Base-by-base conservation (phyloP, 1,139 yeast species). In the Suzukiozyma palmioleophila region DNA sequence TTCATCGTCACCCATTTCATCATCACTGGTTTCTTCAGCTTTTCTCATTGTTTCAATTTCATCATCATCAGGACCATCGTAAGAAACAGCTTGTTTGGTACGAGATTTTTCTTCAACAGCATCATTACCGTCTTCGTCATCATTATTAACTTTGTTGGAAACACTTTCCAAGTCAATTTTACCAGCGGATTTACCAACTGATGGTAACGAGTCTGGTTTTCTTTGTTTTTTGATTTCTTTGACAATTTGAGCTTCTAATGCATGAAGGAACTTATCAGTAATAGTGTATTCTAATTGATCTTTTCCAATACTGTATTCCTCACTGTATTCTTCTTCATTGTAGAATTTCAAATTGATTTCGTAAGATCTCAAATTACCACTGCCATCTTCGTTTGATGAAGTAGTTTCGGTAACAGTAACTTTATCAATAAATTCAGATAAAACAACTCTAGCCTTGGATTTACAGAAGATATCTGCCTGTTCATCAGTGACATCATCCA, bases 381-480 rank as follows among this genome's bases (percentile, higher is more conserved):
- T 77, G 40, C 72, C 75, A 43, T 67, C 75, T 32, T 72, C 65
- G 22, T 62, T 56, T 25, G 77, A 67, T 40, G 83, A 82, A 37
- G 95, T 86, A 34, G 95, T 87, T 70, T 94, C 99, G 36, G 90
- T 79, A 41, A 94, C 98, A 31, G 75, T 68, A 29, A 89, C 94
- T 51, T 77, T 75, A 54, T 92, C 96, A 52, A 92, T 83, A 52
- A 92, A 81, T 67, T 94, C 97, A 36, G 96, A 84, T 51, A 94
- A 74, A 37, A 79, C 75, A 51, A 94, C 94, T 57, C 79, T 81
- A 32, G 95, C 89, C 43, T 90, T 84, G 36, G 92, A 81, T 65
- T 88, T 88, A 69, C 96, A 86, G 81, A 94, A 94, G 8, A 88
- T 79, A 54, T 89, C 96, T 3, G 98, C 97, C 57, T 83, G 81